A percentile compares a stretch with the other conserved stretches of the same genome.
phyloP scores from a whole-genome alignment of 306 rosid genomes.

The Gleditsia sinensis region DNA sequence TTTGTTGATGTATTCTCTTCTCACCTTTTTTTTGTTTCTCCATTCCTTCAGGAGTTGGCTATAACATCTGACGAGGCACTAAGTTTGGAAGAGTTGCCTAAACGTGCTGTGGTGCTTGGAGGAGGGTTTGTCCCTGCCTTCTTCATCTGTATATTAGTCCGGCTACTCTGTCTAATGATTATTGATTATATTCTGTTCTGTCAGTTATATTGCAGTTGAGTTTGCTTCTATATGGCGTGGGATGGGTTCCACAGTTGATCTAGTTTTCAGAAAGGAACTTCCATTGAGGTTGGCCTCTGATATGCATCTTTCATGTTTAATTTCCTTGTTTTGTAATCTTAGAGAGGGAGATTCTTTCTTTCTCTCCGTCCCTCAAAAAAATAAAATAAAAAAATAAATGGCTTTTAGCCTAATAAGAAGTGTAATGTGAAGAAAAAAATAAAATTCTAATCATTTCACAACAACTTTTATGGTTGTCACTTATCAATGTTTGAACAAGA shows the following conservation, averaged over 20 bases:
- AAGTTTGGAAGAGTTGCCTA: conserved; percentile 92
- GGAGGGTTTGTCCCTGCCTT: conserved; percentile 73
- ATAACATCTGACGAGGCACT: conserved; percentile 97
- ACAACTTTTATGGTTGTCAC: not conserved
- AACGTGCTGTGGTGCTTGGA: conserved; percentile 82
- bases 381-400: not conserved
- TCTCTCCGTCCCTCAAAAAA: not conserved
- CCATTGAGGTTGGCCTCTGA: conserved; percentile 70
- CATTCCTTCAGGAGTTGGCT: conserved; percentile 65
- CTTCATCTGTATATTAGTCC: conserved; percentile 16
- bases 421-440: not conserved
- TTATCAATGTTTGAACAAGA: not conserved
- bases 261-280: conserved; percentile 87
- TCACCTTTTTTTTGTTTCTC: not conserved
- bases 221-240: conserved; percentile 98
- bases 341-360: not conserved
- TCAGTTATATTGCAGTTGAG: conserved; percentile 93
- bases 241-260: conserved; percentile 80
- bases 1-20: conserved; percentile 9
- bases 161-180: conserved; percentile 22
- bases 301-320: conserved; percentile 2
- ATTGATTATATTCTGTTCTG: conserved; percentile 25
- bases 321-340: conserved; percentile 11
- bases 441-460: not conserved
- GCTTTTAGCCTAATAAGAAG: not conserved